These are phyloP conservation scores for Coemansia sp. DNA, from an alignment of 192 early-diverging fungal genomes.

Conservation along the genomic window DNA sequence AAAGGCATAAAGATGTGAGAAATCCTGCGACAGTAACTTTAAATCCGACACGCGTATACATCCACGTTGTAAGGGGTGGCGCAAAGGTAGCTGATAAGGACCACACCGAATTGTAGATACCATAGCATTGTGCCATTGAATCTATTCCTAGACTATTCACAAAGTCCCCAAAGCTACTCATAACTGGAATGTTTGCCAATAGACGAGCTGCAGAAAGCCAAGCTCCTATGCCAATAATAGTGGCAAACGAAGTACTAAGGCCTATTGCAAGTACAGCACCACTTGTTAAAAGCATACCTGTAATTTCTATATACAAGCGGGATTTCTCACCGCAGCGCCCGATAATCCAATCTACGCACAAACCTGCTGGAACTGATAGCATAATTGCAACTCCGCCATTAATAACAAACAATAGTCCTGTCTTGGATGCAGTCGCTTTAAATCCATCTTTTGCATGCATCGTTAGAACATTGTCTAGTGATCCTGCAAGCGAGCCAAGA, in stretches of 20 bases:
- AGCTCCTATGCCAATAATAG: constrained; percentile 17
- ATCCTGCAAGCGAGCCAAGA: constrained; percentile 25
- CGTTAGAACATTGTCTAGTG: constrained; percentile 35
- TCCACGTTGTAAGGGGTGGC: constrained; percentile 37
- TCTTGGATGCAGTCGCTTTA: constrained; percentile 23
- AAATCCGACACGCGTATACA: constrained; percentile 46
- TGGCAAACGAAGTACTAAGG: constrained; percentile 33
- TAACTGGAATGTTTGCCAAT: constrained; percentile 43
- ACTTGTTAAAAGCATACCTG: constrained; percentile 21
- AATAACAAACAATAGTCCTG: constrained; percentile 32
- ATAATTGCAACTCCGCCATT: constrained; percentile 35
- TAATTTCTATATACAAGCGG: constrained; percentile 28
- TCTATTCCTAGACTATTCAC: constrained; percentile 39
- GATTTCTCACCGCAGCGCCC: constrained; percentile 21
- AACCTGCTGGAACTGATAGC: constrained; percentile 30
- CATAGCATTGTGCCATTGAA: constrained; percentile 49
- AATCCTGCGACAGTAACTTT: constrained; percentile 23
- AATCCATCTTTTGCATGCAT: constrained; percentile 41
- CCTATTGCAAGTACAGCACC: constrained; percentile 28
- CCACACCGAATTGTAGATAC: constrained; percentile 47
- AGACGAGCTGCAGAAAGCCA: constrained; percentile 21
- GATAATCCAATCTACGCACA: constrained; percentile 29
- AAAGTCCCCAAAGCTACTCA: constrained; percentile 55
- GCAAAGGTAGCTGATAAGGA: constrained; percentile 35
- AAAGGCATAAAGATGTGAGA: constrained; percentile 19